Conservation (phyloP, 352 stramenopile species). For the Globisporangium splendens region DNA sequence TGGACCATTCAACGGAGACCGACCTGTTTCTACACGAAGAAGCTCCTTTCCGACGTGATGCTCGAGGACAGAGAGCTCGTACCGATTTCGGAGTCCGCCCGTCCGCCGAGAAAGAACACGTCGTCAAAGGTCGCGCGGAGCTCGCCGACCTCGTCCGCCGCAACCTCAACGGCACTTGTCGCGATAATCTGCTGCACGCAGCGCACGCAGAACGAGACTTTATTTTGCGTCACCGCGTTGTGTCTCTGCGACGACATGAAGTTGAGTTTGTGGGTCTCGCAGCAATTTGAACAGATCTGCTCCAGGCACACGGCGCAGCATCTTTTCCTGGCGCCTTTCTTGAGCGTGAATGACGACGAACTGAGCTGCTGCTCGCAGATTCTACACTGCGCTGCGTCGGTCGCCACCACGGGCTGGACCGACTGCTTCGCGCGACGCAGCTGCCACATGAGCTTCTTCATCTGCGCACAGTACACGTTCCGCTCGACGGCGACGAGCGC, state of each 20-base stretch:
- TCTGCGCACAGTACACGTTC: constrained; percentile 9
- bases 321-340: not conserved
- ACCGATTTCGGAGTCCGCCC: no score
- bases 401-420: no score
- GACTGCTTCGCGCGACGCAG: not conserved
- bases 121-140: not conserved
- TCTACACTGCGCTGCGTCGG: not conserved
- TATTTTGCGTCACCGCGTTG: not conserved
- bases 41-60: no score
- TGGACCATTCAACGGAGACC: no score
- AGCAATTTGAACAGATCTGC: not conserved
- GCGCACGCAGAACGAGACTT: constrained; percentile 6
- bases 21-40: no score
- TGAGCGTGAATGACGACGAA: not conserved
- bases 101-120: no score
- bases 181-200: not conserved
- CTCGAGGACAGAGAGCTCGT: no score
- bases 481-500: constrained; percentile 1
- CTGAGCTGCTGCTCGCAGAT: not conserved
- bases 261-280: not conserved
- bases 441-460: constrained; percentile 12
- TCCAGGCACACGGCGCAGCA: constrained; percentile 1
- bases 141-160: constrained; percentile 1
- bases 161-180: constrained; percentile 10
- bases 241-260: not conserved